Evolutionary conservation across 2,329 filamentous ascomycete species (phyloP).

Genomic region (Alternaria ethzedia): DNA sequence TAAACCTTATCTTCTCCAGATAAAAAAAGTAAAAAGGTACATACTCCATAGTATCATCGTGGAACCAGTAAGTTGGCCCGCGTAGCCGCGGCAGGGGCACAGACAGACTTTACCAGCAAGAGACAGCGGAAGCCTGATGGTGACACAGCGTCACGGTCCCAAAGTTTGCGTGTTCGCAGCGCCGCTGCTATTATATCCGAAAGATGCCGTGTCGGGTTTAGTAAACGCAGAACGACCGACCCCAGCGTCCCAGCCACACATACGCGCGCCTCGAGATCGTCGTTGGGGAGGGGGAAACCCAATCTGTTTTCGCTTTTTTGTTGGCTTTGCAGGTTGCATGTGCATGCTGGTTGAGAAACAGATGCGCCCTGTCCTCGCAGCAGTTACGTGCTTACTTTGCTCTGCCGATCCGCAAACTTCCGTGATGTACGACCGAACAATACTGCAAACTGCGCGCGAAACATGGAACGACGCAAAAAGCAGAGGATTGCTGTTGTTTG

Average conservation of each 20-base stretch:
- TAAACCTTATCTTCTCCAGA: not conserved
- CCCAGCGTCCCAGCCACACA: not conserved
- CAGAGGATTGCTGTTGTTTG: not conserved
- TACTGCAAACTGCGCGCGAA: not conserved
- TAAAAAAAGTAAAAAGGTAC: not conserved
- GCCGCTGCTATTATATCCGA: not conserved
- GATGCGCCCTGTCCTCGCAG: not conserved
- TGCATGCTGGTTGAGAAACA: not conserved
- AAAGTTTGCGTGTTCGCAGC: not conserved
- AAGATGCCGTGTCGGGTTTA: not conserved
- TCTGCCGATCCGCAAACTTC: not conserved
- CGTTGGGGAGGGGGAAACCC: not conserved
- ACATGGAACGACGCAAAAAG: slow-evolving; percentile 1
- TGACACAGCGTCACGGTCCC: not conserved
- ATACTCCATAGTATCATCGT: not conserved
- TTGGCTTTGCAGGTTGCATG: not conserved
- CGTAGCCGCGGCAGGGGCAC: not conserved
- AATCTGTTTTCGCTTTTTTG: not conserved
- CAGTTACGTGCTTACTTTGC: not conserved
- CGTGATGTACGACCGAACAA: not conserved
- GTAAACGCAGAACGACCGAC: not conserved
- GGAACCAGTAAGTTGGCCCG: not conserved
- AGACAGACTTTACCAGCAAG: not conserved
- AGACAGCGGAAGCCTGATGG: not conserved
- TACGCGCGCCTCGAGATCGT: not conserved